These are phyloP conservation scores for Stentor roeselii DNA, from an alignment of 73 alveolate genomes.

Conservation along the genomic window DNA sequence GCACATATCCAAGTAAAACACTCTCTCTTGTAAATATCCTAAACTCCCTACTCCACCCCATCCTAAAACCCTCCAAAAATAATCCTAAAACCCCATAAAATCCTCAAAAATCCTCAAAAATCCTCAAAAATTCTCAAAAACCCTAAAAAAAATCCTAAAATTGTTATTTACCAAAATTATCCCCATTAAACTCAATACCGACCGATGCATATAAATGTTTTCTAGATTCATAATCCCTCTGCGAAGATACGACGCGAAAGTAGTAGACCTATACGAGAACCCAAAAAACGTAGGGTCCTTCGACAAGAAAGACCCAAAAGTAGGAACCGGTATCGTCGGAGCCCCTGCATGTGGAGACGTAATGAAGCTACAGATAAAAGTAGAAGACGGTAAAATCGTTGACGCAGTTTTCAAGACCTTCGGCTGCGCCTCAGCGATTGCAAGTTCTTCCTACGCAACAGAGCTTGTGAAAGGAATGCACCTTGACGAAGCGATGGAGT, in stretches of 20 bases:
- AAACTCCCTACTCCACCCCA: too few relatives aligned
- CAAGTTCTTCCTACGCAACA: conserved; percentile 87
- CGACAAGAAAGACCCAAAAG: conserved; percentile 67
- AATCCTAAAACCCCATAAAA: too few relatives aligned
- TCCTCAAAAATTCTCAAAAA: too few relatives aligned
- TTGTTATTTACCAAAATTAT: too few relatives aligned
- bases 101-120: too few relatives aligned
- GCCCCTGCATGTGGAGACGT: conserved; percentile 98
- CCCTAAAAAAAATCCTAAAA: too few relatives aligned
- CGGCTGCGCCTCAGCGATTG: conserved; percentile 97
- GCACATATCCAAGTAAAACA: too few relatives aligned
- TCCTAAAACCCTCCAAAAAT: too few relatives aligned
- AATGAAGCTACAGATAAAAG: conserved; percentile 88
- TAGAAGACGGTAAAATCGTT: conserved; percentile 81
- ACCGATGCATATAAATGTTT: too few relatives aligned
- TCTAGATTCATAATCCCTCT: background rate
- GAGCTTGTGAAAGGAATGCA: conserved; percentile 80
- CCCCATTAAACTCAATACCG: too few relatives aligned
- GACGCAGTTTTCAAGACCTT: conserved; percentile 95
- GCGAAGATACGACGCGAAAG: conserved; percentile 68
- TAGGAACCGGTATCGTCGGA: conserved; percentile 96
- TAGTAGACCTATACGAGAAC: conserved; percentile 79
- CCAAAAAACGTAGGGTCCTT: conserved; percentile 90
- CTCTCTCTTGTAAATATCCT: too few relatives aligned
- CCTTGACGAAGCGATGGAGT: conserved; percentile 79